Base-by-base conservation (phyloP, 2,329 filamentous ascomycete species). In the Claviceps citrina region DNA sequence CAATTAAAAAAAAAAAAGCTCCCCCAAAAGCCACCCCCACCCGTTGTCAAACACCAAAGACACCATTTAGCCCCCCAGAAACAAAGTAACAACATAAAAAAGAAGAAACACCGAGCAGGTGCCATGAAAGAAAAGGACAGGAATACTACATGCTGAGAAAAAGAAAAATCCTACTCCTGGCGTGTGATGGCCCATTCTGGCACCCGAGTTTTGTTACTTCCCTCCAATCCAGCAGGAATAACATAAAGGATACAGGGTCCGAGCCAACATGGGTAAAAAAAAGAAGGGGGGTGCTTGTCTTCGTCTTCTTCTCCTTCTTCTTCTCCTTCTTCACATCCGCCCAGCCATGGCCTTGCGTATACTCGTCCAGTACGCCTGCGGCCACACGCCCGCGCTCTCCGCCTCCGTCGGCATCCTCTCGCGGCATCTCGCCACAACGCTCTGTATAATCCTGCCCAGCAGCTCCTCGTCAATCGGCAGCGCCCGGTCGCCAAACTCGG, bases 391-490 rank as follows among this genome's bases (percentile, higher is more conserved):
- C 39, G 70, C 49, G 8, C 66, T 62, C 50, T 80, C 76, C 0
- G 63, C 64, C 32, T 78, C 75, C 2, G 66, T 71, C 1, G 75
- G 74, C 60, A 72, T 67, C 18, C 68, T 61, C 47, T 76, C 71
- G 37, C 68, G 65, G 44, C 74, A 77, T 41, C 73, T 66, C 15
- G 65, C 60, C 13, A 75, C 73, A 16, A 78, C 73, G 51, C 71
- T 78, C 57, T 76, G 70, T 43, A 80, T 69, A 47, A 80, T 76
- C 34, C 73, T 61, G 25, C 67, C 67, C 24, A 80, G 64, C 38
- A 79, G 58, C 49, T 78, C 75, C 53, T 79, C 73, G 15, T 73
- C 72, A 39, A 80, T 68, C 4, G 76, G 73, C 13, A 79, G 56
- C 9, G 71, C 64, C 44, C 65, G 65, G 12, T 70, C 69, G 33